These are phyloP conservation scores for Amanita rubescens DNA, from an alignment of 768 basidiomycete species.

Conservation along the genomic window DNA sequence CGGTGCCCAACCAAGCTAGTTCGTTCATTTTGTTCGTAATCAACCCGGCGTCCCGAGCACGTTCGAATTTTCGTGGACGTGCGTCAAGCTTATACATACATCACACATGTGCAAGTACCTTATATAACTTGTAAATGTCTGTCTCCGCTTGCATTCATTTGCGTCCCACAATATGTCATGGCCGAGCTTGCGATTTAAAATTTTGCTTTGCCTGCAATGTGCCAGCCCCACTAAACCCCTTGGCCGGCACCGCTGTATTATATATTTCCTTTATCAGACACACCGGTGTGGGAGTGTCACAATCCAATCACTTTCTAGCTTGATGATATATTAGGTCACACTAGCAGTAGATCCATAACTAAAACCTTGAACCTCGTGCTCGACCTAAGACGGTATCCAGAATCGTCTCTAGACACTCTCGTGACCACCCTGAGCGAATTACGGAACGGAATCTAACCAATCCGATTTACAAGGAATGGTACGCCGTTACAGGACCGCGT, in stretches of 20 bases:
- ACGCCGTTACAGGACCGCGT: neutral
- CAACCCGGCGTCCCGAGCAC: neutral
- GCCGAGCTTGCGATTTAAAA: neutral
- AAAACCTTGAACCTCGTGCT: conserved; percentile 1
- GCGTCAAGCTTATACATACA: no score
- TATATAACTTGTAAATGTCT: neutral
- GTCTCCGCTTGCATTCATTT: neutral
- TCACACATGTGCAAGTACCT: neutral
- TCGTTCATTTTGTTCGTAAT: neutral
- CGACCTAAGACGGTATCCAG: conserved; percentile 1
- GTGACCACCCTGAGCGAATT: neutral
- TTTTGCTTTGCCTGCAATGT: neutral
- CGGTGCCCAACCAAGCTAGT: neutral
- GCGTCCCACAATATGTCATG: neutral
- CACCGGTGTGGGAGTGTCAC: neutral
- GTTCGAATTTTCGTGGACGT: neutral
- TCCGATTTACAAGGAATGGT: neutral
- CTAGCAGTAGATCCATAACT: neutral
- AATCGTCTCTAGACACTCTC: neutral
- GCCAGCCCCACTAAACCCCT: neutral
- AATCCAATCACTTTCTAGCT: neutral
- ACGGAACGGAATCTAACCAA: neutral
- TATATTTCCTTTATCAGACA: neutral
- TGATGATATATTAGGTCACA: neutral
- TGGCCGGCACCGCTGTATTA: neutral